Percentiles rank a stretch among this genome's conserved stretches.
Evolutionary conservation across 2,329 filamentous ascomycete species (phyloP).

Genomic region (Calonectria montana): DNA sequence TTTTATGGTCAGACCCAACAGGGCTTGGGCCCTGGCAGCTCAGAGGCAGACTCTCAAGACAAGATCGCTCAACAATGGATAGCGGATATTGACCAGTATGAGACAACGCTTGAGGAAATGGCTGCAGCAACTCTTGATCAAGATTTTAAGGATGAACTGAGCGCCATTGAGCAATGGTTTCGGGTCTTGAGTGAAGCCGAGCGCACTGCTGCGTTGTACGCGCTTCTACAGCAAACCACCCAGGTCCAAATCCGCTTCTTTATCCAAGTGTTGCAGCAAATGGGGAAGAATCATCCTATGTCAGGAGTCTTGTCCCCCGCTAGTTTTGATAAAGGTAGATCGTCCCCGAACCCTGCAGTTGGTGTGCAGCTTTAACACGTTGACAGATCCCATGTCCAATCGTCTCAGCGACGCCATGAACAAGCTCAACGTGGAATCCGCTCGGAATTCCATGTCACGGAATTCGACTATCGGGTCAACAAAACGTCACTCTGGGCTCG

Average conservation of each 20-base stretch:
- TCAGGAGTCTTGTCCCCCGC: constrained; percentile 93
- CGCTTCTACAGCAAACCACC: constrained; percentile 95
- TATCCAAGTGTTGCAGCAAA: constrained; percentile 98
- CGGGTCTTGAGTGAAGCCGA: constrained; percentile 96
- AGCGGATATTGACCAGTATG: constrained; percentile 97
- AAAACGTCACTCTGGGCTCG: constrained; percentile 95
- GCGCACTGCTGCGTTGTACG: constrained; percentile 93
- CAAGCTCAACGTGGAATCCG: constrained; percentile 88
- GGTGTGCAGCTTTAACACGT: constrained; percentile 25
- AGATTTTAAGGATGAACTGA: constrained; percentile 99
- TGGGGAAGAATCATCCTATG: constrained; percentile 98
- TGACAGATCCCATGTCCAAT: constrained; percentile 92
- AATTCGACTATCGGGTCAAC: constrained; percentile 77
- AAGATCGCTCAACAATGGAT: constrained; percentile 98
- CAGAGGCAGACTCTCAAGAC: constrained; percentile 86
- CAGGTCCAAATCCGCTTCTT: constrained; percentile 99
- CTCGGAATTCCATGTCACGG: constrained; percentile 86
- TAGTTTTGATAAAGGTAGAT: constrained; percentile 93
- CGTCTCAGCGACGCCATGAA: constrained; percentile 96
- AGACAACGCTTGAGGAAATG: constrained; percentile 99
- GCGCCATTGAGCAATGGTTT: constrained; percentile 99
- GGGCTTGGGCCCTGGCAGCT: constrained; percentile 72
- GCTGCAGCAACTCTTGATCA: constrained; percentile 98
- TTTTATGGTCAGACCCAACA: constrained; percentile 86
- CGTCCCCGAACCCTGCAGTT: background rate